Percentiles rank a stretch among this genome's conserved stretches.
Conservation (phyloP, 2,329 filamentous ascomycete genomes). For the Verticillium longisporum region DNA sequence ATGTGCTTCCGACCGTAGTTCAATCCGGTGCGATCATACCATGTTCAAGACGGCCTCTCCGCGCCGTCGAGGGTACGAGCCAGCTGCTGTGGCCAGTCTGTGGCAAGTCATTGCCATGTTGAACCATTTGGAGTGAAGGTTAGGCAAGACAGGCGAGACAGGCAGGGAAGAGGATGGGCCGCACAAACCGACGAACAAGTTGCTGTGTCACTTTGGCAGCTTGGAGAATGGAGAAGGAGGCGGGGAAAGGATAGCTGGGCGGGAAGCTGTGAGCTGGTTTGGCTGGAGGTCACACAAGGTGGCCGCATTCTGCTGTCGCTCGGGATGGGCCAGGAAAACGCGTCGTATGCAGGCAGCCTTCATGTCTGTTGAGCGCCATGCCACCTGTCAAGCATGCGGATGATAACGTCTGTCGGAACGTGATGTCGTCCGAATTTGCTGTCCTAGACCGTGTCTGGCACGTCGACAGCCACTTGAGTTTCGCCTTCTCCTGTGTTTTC, state of each 20-base stretch:
- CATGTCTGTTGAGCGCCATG: neutral
- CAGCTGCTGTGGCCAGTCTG: neutral
- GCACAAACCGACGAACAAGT: neutral
- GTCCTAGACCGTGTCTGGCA: neutral
- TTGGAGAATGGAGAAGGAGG: neutral
- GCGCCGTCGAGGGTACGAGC: neutral
- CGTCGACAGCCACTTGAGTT: too few relatives aligned
- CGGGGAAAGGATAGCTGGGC: neutral
- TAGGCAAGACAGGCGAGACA: neutral
- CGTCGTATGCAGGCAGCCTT: neutral
- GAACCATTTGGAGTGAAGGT: neutral
- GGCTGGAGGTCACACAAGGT: neutral
- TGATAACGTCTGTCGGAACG: neutral
- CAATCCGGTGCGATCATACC: neutral
- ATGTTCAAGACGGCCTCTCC: neutral
- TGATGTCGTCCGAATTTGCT: neutral
- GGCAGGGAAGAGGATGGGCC: neutral
- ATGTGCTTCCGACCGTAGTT: neutral
- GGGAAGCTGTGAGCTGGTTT: neutral
- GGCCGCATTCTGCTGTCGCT: neutral
- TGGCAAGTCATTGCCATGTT: neutral
- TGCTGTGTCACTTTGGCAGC: neutral
- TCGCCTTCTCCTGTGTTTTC: too few relatives aligned
- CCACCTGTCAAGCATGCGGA: conserved; percentile 3
- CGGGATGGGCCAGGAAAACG: neutral